Conservation (phyloP, 2,329 filamentous ascomycete genomes). For the Thelonectria rubi region DNA sequence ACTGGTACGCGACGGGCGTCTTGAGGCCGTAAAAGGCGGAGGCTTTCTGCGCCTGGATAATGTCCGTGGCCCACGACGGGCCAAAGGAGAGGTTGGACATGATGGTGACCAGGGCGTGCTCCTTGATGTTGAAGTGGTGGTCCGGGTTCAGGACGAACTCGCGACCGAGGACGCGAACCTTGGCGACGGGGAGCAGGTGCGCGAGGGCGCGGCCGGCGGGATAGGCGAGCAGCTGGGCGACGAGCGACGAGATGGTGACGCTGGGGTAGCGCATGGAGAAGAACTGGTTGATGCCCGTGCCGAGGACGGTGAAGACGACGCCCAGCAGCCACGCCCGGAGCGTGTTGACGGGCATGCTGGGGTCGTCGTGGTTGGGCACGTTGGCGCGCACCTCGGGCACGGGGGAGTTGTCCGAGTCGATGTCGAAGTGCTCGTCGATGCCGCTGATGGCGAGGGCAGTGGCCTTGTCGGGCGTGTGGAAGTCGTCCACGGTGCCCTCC, state of each 20-base stretch:
- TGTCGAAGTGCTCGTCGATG: constrained; percentile 25
- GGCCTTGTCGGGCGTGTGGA: constrained; percentile 27
- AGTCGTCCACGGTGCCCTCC: constrained; percentile 15
- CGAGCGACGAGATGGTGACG: constrained; percentile 55
- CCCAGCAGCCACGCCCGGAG: constrained; percentile 56
- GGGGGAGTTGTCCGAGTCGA: constrained; percentile 28
- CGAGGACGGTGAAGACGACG: constrained; percentile 56
- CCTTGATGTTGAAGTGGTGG: constrained; percentile 56
- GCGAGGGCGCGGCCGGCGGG: constrained; percentile 53
- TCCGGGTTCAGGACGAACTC: constrained; percentile 50
- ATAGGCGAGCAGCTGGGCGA: constrained; percentile 55
- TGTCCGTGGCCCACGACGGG: constrained; percentile 55
- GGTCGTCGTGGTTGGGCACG: constrained; percentile 22
- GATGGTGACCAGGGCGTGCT: constrained; percentile 56
- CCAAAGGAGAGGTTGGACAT: constrained; percentile 59
- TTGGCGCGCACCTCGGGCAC: constrained; percentile 17
- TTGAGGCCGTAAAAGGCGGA: constrained; percentile 51
- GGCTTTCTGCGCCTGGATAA: constrained; percentile 52
- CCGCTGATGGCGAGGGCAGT: constrained; percentile 23
- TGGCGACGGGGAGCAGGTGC: constrained; percentile 49
- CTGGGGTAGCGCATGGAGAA: constrained; percentile 57
- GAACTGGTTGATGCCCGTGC: constrained; percentile 57
- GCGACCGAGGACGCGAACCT: constrained; percentile 34
- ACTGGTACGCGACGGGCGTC: constrained; percentile 49
- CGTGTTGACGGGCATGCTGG: constrained; percentile 42